A percentile compares a stretch with the other conserved stretches of the same genome.
Evolutionary conservation across 768 basidiomycete genomes (phyloP).

Genomic region (Kwoniella sp.): DNA sequence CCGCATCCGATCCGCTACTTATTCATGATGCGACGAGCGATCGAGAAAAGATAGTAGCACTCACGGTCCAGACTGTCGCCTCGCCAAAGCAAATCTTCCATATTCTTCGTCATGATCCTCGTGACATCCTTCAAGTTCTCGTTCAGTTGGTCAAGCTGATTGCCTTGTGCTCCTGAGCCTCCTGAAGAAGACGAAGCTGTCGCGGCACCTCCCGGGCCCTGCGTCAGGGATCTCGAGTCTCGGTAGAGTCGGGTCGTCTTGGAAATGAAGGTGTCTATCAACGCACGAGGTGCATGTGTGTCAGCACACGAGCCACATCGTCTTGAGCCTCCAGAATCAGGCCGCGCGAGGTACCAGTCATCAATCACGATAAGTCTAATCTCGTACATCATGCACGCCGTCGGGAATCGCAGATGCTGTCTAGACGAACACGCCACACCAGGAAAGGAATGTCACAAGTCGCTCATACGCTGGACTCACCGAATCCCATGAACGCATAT

Average conservation of each 20-base stretch:
- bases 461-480: no score
- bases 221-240: conserved; percentile 74
- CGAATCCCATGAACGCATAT: conserved; percentile 98
- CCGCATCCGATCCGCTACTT: not conserved
- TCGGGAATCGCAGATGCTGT: not conserved
- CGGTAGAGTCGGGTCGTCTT: conserved; percentile 94
- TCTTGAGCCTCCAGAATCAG: no score
- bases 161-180: conserved; percentile 52
- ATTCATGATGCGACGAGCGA: no score
- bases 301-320: no score
- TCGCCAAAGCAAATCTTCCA: conserved; percentile 98
- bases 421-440: not conserved
- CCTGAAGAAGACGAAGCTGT: conserved; percentile 57
- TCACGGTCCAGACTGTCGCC: conserved; percentile 94
- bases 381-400: not conserved
- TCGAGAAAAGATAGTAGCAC: conserved; percentile 50
- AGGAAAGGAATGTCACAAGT: no score
- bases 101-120: conserved; percentile 99
- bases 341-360: not conserved
- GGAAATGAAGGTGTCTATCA: conserved; percentile 93
- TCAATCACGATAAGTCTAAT: not conserved
- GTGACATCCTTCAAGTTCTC: conserved; percentile 98
- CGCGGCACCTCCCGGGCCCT: conserved; percentile 57
- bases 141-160: conserved; percentile 81
- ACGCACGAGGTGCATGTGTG: not conserved